Base-by-base conservation (phyloP, 2,329 filamentous ascomycete genomes). In the Scedosporium apiospermum region DNA sequence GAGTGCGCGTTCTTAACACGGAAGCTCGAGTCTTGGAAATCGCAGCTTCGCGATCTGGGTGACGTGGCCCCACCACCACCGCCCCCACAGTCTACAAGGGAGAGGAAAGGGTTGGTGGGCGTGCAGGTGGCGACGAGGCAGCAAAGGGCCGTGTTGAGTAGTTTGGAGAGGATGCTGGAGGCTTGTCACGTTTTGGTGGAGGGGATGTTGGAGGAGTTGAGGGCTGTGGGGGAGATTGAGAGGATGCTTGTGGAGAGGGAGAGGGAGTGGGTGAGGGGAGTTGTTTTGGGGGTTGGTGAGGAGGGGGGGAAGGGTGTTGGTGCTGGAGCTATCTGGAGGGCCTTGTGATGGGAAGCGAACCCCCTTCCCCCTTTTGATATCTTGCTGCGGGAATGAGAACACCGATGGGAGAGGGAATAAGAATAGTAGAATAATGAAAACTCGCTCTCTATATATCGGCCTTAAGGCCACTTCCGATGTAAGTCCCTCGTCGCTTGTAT, bases 91-190 rank as follows among this genome's bases (percentile, higher is more conserved):
- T n/a, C n/a, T n/a, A n/a, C n/a, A n/a, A n/a, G n/a, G n/a, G n/a
- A n/a, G n/a, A n/a, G n/a, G 63, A 68, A 87, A 4, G 78, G 76
- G 3, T 82, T 79, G 62, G 71, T 76, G 26, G 69, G 67, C 16
- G 71, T 88, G 53, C 77, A 88, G 14, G 69, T 74, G 58, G 82
- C 80, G 46, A 88, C 88, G 46, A 88, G 88, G 85, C 71, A 86
- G 57, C 76, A 75, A 16, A 86, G 89, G 74, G 73, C 89, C 65
- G 71, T 72, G 16, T 64, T 80, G 42, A 73, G 73, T 16, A 82
- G 77, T 64, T 68, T 88, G 62, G 74, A 69, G 23, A 71, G 74
- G 30, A 77, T 85, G 66, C 69, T 88, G 46, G 71, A 70, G 6
- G 78, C 76, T 2, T 83, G 79, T 62, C 71, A 76, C 23, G 69